Evolutionary conservation across 768 basidiomycete genomes (phyloP), one percentile per base, ranked within the genome.

Genomic region (Sporobolomyces phaffii): DNA sequence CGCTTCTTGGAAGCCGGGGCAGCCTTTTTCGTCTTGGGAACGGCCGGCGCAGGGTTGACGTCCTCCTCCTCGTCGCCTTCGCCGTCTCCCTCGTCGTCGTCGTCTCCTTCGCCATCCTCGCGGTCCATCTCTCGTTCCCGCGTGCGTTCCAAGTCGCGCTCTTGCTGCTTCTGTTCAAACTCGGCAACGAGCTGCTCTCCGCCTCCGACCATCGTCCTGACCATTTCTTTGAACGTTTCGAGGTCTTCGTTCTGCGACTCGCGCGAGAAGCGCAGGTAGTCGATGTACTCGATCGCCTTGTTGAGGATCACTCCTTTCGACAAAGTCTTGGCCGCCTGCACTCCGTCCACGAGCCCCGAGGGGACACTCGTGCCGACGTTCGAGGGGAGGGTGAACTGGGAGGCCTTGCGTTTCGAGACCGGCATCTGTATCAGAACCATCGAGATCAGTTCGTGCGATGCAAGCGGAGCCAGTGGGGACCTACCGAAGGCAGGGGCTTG

Each of bases 251-350:
- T 44, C 31, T 59, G 51, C 1, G 58, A 20, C 10, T 59, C 43
- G 50, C 71, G 52, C 38, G 77, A 54, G 40, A 49, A 65, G 48
- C 45, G 66, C 38, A 75, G 80, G 67, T 65, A 86, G 82, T 80
- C 78, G 68, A 93, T 93, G 75, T 93, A 93, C 77, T 93, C 91
- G 14, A 89, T 88, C 0, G 90, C 90, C 69, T 92, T 93, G 40
- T 87, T 89, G 14, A 93, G 82, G 8, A 93, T 88, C 63, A 89
- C 90, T 4, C 90, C 90, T 75, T 93, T 93, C 78, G 87, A 88
- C 77, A 89, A 89, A 78, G 91, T 93, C 64, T 90, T 82, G 11
- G 91, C 91, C 14, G 91, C 87, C 76, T 88, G 88, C 75, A 93
- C 89, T n/a, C 91, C 91, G 73, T 93, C 91, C 3, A 91, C 87